Evolutionary conservation across 768 basidiomycete species (phyloP), one percentile per base, ranked within the genome.

Genomic region (Russula foetens): DNA sequence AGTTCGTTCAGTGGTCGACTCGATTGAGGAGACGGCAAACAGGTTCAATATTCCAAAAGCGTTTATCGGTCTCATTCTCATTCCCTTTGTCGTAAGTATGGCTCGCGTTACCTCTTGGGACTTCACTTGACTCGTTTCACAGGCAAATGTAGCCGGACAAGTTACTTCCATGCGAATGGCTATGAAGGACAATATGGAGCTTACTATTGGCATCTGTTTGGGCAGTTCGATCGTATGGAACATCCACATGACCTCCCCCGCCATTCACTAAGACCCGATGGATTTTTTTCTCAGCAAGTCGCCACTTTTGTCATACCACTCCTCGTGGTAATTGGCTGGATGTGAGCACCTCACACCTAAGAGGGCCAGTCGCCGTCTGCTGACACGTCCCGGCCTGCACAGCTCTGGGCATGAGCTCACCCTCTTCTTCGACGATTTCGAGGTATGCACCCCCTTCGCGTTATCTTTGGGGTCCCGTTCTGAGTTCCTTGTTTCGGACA

Each of bases 301-400:
- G 86, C 90, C 1, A 77, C 87, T 2, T 89, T 93, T 63, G 90
- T 93, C 46, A 79, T 98, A 11, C 94, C 94, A 2, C 75, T 94
- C 17, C 77, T 98, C 50, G 92, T 96, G 53, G 82, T 95, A 60
- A 76, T 94, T 62, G 92, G 92, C 26, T 98, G 94, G 94, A 81
- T 83, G 78, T 85, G 73, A 70, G 88, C 75, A 49, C 48, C 59
- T 58, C 33, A 62, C 51, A 43, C 63, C 65, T 64, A 53, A 68
- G 56, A 11, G 29, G 11, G n/a, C 26, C 51, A 56, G 31, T n/a
- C 28, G 15, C 15, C 21, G 31, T n/a, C 43, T 60, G 49, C 62
- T 53, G 53, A 64, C n/a, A 6, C 53, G 48, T 56, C 61, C 24
- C 44, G 35, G 59, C 4, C 28, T 45, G 21, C 52, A 41, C 33